Percentiles rank a stretch among this genome's conserved stretches.
These are phyloP conservation scores for Tetrastigma voinierianum DNA, from an alignment of 164 flowering plant species.

Conservation along the genomic window DNA sequence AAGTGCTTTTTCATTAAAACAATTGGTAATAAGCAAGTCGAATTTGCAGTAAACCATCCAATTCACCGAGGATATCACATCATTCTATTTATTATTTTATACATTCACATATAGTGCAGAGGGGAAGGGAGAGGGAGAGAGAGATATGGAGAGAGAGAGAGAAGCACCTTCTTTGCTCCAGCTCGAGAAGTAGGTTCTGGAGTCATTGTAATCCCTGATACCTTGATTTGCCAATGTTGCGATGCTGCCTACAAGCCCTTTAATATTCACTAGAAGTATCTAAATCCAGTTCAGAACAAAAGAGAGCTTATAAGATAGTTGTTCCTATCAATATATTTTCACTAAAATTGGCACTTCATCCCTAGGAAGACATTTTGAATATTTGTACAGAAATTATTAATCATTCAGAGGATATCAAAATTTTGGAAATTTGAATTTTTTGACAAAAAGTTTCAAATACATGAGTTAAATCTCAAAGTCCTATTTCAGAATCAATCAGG, in stretches of 20 bases:
- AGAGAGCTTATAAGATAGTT: neutral
- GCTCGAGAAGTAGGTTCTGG: slow-evolving; percentile 49
- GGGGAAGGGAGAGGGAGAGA: neutral
- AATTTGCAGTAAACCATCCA: no score
- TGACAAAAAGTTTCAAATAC: no score
- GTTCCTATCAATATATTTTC: neutral
- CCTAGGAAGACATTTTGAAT: no score
- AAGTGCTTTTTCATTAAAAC: no score
- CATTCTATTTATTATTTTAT: no score
- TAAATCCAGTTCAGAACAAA: slow-evolving; percentile 18
- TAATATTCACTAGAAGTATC: slow-evolving; percentile 69
- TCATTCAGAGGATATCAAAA: no score
- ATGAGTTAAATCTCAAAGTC: no score
- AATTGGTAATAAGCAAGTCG: no score
- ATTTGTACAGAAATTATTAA: no score
- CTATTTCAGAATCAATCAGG: no score
- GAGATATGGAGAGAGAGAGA: slow-evolving; percentile 23
- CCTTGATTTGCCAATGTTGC: slow-evolving; percentile 59
- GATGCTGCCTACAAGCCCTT: slow-evolving; percentile 66
- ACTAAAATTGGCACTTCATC: neutral
- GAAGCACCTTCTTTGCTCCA: slow-evolving; percentile 61
- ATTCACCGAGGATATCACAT: no score
- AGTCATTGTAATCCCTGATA: slow-evolving; percentile 54
- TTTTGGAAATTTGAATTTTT: no score
- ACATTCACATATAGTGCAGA: neutral